Evolutionary conservation across 2,329 filamentous ascomycete species (phyloP).

Genomic region (Monosporascus sp.): DNA sequence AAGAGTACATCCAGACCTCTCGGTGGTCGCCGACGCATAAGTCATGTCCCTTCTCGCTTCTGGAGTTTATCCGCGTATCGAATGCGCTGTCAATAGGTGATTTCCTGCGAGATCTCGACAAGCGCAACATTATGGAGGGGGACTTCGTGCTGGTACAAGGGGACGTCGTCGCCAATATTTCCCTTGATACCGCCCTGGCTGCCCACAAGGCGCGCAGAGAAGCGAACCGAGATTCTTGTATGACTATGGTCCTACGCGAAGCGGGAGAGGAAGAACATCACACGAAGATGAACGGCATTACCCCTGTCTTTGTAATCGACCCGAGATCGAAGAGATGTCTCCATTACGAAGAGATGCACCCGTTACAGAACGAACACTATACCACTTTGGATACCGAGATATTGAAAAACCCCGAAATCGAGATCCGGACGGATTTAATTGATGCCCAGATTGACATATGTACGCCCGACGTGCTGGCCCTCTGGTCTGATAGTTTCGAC

Average conservation of each 20-base stretch:
- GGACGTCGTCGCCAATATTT: slow-evolving; percentile 85
- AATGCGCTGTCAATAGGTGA: slow-evolving; percentile 86
- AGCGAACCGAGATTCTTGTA: slow-evolving; percentile 89
- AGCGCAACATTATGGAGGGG: slow-evolving; percentile 75
- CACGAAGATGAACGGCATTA: slow-evolving; percentile 70
- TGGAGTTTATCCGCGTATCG: slow-evolving; percentile 80
- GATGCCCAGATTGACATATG: slow-evolving; percentile 97
- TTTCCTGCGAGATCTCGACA: slow-evolving; percentile 89
- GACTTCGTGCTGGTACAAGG: slow-evolving; percentile 93
- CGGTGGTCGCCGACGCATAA: slow-evolving; percentile 59
- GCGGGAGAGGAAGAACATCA: slow-evolving; percentile 66
- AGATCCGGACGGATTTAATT: slow-evolving; percentile 81
- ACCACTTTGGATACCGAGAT: slow-evolving; percentile 74
- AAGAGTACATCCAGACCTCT: slow-evolving; percentile 78
- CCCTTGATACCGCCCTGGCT: slow-evolving; percentile 72
- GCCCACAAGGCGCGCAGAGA: slow-evolving; percentile 76
- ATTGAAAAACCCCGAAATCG: slow-evolving; percentile 69
- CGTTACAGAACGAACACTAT: slow-evolving; percentile 59
- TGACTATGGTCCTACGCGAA: slow-evolving; percentile 89
- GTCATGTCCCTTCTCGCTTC: slow-evolving; percentile 64
- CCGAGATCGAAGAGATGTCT: slow-evolving; percentile 74
- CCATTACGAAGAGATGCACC: slow-evolving; percentile 89
- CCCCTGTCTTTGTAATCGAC: slow-evolving; percentile 83
- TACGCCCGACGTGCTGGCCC: slow-evolving; percentile 86
- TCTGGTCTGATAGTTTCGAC: slow-evolving; percentile 98